Evolutionary conservation across 176 grass and related monocot species (phyloP), one percentile per base, ranked within the genome.

Genomic region (Triticum urartu): DNA sequence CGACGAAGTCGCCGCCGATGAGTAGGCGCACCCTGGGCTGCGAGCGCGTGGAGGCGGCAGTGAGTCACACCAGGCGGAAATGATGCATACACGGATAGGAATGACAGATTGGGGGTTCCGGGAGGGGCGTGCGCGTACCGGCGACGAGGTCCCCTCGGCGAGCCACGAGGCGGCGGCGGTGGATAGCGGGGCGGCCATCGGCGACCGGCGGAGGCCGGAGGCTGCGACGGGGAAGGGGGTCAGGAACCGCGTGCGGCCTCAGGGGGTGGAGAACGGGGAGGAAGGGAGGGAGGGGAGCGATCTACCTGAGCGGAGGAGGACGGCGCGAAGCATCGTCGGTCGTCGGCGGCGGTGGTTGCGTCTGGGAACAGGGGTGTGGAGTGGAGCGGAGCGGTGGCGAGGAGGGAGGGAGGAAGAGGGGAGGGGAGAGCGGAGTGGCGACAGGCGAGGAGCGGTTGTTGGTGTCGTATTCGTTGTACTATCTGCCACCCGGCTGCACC

Each of bases 1-100:
- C 90, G 26, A 99, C 86, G 79, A 99, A 96, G 68, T 91, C 90
- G 30, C 97, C 94, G 79, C 97, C 97, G 43, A 99, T 91, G 77
- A 94, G 92, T 85, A 92, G 91, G 43, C 94, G 89, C 10, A 99
- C 84, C 90, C 69, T 92, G 36, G 92, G 84, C 94, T 96, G 89
- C 58, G 33, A 52, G 34, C 12, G 78, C 48, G 33, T 20, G 61
- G 38, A 22, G 21, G 15, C 1, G 58, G 35, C 36, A 6, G 50
- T 63, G 1, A 75, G 3, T 12, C 69, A 38, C 15, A 18, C 50
- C 50, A 54, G 50, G 50, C 11, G 17, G 33, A 22, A 39, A 3
- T 22, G 24, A 10, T 20, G 54, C 39, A 4, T 11, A 77, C 25
- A 33, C 47, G 1, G 12, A 42, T 12, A 15, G 64, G 25, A 70